Base-by-base conservation (phyloP, 2,329 filamentous ascomycete genomes). In the Fusarium miscanthi region DNA sequence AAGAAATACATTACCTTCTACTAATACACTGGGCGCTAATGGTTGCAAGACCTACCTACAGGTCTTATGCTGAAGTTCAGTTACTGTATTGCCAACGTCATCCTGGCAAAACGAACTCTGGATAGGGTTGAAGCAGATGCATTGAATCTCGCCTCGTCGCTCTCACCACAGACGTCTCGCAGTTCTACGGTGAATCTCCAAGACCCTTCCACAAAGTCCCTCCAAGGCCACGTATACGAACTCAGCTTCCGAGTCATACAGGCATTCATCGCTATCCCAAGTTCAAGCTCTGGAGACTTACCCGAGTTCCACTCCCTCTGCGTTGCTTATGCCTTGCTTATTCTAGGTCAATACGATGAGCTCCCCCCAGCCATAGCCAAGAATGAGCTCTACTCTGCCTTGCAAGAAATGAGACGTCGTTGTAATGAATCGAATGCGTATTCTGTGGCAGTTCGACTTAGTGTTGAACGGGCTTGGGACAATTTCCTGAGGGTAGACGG, bases 301-400 rank as follows among this genome's bases (percentile, higher is more conserved):
- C 67, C 67, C 9, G 67, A 70, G 21, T 70, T 70, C 12, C 54
- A 70, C 14, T 60, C 61, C 30, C 66, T 70, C 13, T 70, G 60
- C 4, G 66, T 70, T 12, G 49, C 66, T 21, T 70, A 70, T 21
- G 51, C 67, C 8, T 42, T 70, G 65, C 66, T 70, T 21, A 66
- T 70, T 10, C n/a, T 70, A 12, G 69, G 53, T 8, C 66, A 70
- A 13, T 69, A 66, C 14, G 67, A 70, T 5, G 66, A 70, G 40
- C 11, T 70, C 1, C 67, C 60, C 5, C 21, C 38, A 6, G 64
- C 59, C 1, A 51, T 70, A 35, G 25, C 49, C 6, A 42, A 49
- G 8, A 27, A 16, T 8, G 43, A 70, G 25, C 53, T 70, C 5
- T 70, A 33, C 8, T 27, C 40, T 21, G 48, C 45, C 12, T 25